Base-by-base conservation (phyloP, 139 green algal genomes). In the Deuterostichococcus epilithicus region DNA sequence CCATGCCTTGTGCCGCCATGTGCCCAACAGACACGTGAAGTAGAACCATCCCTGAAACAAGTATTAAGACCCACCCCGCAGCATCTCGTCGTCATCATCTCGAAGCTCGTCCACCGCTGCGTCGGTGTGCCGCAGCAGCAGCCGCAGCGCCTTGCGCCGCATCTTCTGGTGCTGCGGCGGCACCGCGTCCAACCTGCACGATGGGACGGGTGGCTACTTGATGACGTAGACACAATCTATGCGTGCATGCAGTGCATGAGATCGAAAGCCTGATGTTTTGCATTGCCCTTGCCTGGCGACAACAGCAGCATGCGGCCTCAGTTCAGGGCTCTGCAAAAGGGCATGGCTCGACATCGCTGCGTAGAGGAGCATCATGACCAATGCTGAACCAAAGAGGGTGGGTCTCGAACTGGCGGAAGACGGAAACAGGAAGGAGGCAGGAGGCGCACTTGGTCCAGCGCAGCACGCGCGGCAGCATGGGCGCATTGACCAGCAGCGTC, bases 401-500 rank as follows among this genome's bases (percentile, higher is more conserved):
- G 18, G 28, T 5, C 8, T 35, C 58, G 35, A 39, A 8, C 25
- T 39, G 34, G 30, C 66, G n/a, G 5, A n/a, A 44, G 66, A 72
- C 67, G 67, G 30, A 72, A 35, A 67, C 35, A 30, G 15, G n/a
- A 52, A 52, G 42, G 42, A 8, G 13, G 42, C 8, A 52, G 13
- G 8, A 13, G 28, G 18, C 52, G 52, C 52, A 63, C 52, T 63
- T 63, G 52, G 88, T 86, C 68, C 76, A 33, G 0, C 34, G 47
- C 68, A 94, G 84, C 1, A 93, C 76, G 2, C 75, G 81, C 4
- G 75, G 76, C n/a, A 94, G 83, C 44, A 91, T 65, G 10, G 92
- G 87, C 3, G 84, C 91, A 76, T 97, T 96, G 68, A 97, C 86
- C 15, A 93, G n/a, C 39, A 97, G 83, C 5, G 90, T 96, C 69